Conservation (phyloP, 2,329 filamentous ascomycete species). For the Apiospora pterosperma region DNA sequence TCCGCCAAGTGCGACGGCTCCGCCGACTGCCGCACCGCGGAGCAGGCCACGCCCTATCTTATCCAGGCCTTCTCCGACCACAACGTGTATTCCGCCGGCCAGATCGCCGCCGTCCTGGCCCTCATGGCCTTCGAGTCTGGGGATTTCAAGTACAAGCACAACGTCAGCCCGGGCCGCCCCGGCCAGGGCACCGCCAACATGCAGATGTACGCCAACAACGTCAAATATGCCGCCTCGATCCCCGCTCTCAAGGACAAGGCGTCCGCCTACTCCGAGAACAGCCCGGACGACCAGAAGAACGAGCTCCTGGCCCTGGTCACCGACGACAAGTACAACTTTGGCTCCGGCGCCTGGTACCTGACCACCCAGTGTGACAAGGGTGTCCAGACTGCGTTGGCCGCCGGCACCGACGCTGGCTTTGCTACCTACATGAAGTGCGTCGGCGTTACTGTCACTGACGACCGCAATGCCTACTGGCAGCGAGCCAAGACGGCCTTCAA, state of each 20-base stretch:
- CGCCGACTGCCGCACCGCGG: slow-evolving; percentile 64
- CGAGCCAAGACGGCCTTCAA: slow-evolving; percentile 46
- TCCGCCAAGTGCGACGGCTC: slow-evolving; percentile 50
- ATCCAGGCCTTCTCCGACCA: slow-evolving; percentile 54
- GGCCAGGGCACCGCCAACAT: slow-evolving; percentile 69
- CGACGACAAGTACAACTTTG: slow-evolving; percentile 52
- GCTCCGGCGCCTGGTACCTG: slow-evolving; percentile 49
- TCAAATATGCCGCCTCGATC: slow-evolving; percentile 44
- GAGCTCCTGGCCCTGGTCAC: slow-evolving; percentile 41
- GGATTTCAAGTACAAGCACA: slow-evolving; percentile 69
- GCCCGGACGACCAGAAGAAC: slow-evolving; percentile 30
- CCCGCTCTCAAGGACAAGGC: slow-evolving; percentile 31
- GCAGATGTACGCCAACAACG: slow-evolving; percentile 44
- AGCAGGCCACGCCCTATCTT: slow-evolving; percentile 56
- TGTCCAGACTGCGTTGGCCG: slow-evolving; percentile 26
- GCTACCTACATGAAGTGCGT: slow-evolving; percentile 46
- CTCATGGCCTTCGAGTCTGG: slow-evolving; percentile 70
- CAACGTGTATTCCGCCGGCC: slow-evolving; percentile 47
- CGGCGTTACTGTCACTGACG: slow-evolving; percentile 27
- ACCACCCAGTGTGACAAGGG: slow-evolving; percentile 35
- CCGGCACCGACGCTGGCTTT: slow-evolving; percentile 39
- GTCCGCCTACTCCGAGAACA: slow-evolving; percentile 21
- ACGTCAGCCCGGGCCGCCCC: slow-evolving; percentile 52
- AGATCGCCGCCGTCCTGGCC: slow-evolving; percentile 67
- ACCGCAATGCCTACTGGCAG: slow-evolving; percentile 38